Evolutionary conservation across 176 grass and related monocot species (phyloP).

Genomic region (Phragmites australis): DNA sequence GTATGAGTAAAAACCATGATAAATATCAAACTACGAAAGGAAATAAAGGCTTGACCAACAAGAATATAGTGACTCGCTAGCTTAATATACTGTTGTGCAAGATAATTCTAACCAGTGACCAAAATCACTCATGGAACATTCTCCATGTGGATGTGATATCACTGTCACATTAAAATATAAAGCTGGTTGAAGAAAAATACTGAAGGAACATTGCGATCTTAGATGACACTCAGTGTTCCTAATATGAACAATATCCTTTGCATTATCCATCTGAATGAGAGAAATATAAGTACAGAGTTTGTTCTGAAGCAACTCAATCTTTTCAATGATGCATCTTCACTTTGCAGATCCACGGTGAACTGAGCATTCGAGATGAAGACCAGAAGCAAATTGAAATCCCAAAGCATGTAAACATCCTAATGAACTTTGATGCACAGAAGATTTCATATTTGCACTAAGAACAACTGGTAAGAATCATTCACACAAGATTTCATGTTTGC

Average conservation of each 20-base stretch:
- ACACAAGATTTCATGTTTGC: too few species aligned
- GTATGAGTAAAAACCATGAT: background rate
- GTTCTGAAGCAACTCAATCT: background rate
- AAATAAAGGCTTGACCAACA: background rate
- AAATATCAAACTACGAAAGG: conserved; percentile 10
- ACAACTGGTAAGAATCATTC: background rate
- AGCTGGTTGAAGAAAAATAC: background rate
- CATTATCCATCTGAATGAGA: background rate
- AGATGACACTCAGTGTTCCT: background rate
- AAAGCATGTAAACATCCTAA: conserved; percentile 9
- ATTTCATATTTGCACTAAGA: background rate
- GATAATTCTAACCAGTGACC: background rate
- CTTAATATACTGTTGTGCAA: background rate
- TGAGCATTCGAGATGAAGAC: background rate
- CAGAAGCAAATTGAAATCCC: background rate
- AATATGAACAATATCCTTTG: conserved; percentile 1
- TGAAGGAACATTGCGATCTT: background rate
- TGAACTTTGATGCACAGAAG: background rate
- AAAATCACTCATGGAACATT: background rate
- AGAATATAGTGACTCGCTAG: background rate
- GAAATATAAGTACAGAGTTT: background rate
- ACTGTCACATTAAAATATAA: background rate
- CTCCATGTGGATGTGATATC: background rate
- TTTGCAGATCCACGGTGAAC: background rate
- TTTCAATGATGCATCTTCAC: background rate